phyloP scores from a whole-genome alignment of 345 rosid species.

The Dimocarpus longan region DNA sequence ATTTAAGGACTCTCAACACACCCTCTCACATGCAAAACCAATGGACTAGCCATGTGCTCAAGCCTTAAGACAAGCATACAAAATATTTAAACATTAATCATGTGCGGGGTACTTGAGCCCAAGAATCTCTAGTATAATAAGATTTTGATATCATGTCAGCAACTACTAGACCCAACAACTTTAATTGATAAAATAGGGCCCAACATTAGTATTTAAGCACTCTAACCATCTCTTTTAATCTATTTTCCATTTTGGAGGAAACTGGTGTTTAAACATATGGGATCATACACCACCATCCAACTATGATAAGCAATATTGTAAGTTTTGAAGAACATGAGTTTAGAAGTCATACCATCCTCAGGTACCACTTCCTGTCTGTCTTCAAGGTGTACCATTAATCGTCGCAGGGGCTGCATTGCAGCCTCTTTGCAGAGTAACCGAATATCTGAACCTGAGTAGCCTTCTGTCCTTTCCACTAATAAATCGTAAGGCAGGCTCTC shows the following conservation, averaged over 20 bases:
- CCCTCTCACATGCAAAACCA: too few species aligned
- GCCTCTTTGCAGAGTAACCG: constrained; percentile 90
- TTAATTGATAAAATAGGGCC: too few species aligned
- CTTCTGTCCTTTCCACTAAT: constrained; percentile 73
- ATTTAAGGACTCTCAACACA: too few species aligned
- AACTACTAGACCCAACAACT: too few species aligned
- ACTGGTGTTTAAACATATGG: background rate
- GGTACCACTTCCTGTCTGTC: constrained; percentile 58
- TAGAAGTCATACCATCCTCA: constrained; percentile 65
- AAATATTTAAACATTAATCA: too few species aligned
- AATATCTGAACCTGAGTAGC: constrained; percentile 94
- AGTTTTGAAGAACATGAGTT: background rate
- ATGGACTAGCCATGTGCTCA: too few species aligned
- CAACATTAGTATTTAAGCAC: too few species aligned
- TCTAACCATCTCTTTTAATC: background rate
- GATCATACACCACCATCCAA: background rate
- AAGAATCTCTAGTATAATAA: too few species aligned
- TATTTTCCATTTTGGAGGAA: background rate
- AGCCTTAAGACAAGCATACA: too few species aligned
- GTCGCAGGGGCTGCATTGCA: constrained; percentile 93
- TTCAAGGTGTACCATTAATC: constrained; percentile 70
- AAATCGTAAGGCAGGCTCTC: constrained; percentile 73
- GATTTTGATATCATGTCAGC: too few species aligned
- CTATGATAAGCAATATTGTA: background rate
- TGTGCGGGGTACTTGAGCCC: too few species aligned